These are phyloP conservation scores for Crithidia fasciculata DNA, from an alignment of 208 protist genomes.

Conservation along the genomic window DNA sequence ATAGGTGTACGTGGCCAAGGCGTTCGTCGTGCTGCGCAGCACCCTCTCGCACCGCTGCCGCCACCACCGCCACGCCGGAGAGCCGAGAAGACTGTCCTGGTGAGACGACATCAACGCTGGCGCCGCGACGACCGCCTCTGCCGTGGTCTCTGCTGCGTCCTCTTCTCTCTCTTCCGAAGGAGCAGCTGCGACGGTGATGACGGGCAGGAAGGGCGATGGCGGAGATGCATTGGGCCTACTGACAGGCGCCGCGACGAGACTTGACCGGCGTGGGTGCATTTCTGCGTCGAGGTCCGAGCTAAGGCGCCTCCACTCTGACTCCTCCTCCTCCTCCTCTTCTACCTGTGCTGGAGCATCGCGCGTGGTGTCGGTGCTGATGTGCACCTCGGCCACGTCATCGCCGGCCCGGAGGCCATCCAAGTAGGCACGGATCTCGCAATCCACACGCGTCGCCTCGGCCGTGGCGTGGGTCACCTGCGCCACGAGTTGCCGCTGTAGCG, in stretches of 20 bases:
- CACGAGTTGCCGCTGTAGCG: slow-evolving; percentile 31
- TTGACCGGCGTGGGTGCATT: neutral
- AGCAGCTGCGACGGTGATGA: neutral
- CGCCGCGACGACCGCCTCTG: neutral
- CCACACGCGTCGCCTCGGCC: slow-evolving; percentile 23
- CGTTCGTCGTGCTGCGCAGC: slow-evolving; percentile 22
- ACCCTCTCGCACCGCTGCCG: slow-evolving; percentile 9
- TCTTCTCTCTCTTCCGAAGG: too few species aligned
- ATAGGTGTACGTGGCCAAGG: slow-evolving; percentile 52
- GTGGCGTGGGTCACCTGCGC: slow-evolving; percentile 9
- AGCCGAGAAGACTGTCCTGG: too few species aligned
- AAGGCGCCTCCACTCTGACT: neutral
- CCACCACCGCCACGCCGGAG: slow-evolving; percentile 6
- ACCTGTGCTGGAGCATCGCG: neutral
- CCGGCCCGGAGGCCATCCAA: slow-evolving; percentile 26
- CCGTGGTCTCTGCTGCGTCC: neutral
- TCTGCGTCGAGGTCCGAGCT: neutral
- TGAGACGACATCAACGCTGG: neutral
- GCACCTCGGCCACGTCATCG: slow-evolving; percentile 8
- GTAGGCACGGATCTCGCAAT: slow-evolving; percentile 26
- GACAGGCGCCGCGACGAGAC: neutral
- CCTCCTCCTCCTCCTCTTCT: neutral
- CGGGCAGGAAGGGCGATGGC: neutral
- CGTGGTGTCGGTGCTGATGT: neutral
- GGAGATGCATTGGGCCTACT: neutral